phyloP scores from a whole-genome alignment of 1,284 basidiomycete genomes.

The Leccinum subrobustum region DNA sequence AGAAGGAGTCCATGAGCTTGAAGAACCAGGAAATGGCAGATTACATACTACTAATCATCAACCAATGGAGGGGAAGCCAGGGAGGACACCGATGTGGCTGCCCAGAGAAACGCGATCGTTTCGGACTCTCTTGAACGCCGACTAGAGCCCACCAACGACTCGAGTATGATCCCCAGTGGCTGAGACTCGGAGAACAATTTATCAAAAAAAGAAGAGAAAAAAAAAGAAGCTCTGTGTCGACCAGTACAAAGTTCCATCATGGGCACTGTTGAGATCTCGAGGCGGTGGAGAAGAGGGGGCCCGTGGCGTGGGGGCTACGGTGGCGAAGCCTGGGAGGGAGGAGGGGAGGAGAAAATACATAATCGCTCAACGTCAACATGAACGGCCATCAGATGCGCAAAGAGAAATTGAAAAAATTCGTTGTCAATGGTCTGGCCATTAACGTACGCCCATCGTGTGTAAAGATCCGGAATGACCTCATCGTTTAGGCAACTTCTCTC shows the following conservation, averaged over 20 bases:
- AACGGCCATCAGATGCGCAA: conserved; percentile 28
- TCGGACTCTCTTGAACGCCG: background rate
- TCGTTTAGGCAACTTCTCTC: conserved; percentile 1
- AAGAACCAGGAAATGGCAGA: background rate
- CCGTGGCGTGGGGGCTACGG: background rate
- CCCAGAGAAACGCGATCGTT: background rate
- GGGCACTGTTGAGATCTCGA: conserved; percentile 1
- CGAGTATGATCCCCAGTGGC: background rate
- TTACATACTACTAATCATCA: background rate
- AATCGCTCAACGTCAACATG: conserved; percentile 16
- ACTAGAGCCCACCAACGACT: background rate
- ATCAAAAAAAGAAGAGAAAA: background rate
- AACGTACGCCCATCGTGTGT: conserved; percentile 11
- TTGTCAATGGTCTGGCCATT: background rate
- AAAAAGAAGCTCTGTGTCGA: background rate
- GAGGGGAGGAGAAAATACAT: background rate
- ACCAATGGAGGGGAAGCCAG: background rate
- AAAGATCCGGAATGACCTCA: conserved; percentile 6
- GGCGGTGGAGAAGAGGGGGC: background rate
- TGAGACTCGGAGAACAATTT: background rate
- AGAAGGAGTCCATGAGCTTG: background rate
- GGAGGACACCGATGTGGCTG: background rate
- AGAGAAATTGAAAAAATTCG: background rate
- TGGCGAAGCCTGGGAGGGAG: background rate
- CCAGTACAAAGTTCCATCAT: background rate